Percentiles rank a stretch among this genome's conserved stretches.
phyloP scores from a whole-genome alignment of 371 early-diverging fungal species.

The Entomophthora muscae region DNA sequence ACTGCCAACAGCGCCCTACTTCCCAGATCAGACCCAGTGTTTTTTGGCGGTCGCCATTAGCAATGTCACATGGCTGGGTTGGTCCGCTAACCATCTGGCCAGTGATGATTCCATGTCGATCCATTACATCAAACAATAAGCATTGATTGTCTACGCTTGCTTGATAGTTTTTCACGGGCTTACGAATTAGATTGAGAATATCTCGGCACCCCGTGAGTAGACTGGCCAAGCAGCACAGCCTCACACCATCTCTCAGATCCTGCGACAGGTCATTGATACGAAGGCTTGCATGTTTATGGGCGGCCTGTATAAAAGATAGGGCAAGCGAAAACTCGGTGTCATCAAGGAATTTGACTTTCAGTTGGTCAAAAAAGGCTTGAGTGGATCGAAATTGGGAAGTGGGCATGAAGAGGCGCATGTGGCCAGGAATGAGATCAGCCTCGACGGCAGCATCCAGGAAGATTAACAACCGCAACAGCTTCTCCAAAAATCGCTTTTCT shows the following conservation, averaged over 20 bases:
- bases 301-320: conserved; percentile 10
- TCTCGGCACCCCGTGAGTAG: background rate
- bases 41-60: conserved; percentile 20
- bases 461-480: background rate
- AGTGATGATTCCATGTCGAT: conserved; percentile 12
- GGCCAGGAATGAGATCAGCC: background rate
- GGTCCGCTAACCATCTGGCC: conserved; percentile 15
- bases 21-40: conserved; percentile 21
- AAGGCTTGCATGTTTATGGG: conserved; percentile 16
- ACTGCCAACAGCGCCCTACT: conserved; percentile 18
- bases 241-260: conserved; percentile 16
- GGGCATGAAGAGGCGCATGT: background rate
- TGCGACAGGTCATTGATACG: conserved; percentile 16
- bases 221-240: background rate
- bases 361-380: background rate
- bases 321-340: background rate
- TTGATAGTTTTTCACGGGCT: background rate
- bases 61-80: conserved; percentile 17
- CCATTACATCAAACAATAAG: background rate
- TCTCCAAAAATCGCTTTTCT: background rate
- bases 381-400: background rate
- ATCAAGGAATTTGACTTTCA: background rate
- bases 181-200: background rate
- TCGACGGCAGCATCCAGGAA: background rate
- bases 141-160: background rate